A percentile compares a stretch with the other conserved stretches of the same genome.
Conservation (phyloP, 495 filamentous ascomycete genomes). For the Glonium stellatum region DNA sequence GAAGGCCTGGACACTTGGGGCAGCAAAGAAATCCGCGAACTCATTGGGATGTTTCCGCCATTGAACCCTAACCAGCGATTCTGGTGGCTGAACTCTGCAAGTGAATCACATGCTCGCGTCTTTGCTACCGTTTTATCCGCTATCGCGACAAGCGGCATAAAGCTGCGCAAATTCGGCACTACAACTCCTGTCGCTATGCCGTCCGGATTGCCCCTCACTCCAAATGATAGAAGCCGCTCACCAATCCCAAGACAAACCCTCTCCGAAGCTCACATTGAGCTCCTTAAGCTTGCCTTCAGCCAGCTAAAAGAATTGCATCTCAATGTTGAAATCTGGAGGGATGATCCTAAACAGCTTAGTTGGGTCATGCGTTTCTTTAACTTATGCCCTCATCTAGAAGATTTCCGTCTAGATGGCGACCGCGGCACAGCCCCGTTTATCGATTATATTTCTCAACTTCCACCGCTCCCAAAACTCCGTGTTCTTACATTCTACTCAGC, state of each 20-base stretch:
- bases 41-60: conserved; percentile 4
- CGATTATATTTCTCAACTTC: background rate
- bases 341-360: background rate
- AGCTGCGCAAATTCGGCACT: background rate
- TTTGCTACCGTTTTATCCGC: background rate
- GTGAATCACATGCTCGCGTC: background rate
- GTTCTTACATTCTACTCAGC: background rate
- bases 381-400: no score
- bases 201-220: background rate
- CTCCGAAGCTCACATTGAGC: background rate
- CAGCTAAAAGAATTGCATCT: background rate
- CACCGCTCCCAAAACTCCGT: background rate
- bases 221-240: background rate
- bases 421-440: no score
- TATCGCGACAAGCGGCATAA: background rate
- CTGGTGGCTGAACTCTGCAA: background rate
- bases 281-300: background rate
- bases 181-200: background rate
- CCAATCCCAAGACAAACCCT: background rate
- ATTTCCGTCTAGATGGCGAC: no score
- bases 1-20: background rate
- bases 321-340: background rate
- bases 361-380: background rate
- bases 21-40: background rate
- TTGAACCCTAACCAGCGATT: background rate